Evolutionary conservation across 2,329 filamentous ascomycete species (phyloP).

Genomic region (Neophaeococcomyces mojaviensis): DNA sequence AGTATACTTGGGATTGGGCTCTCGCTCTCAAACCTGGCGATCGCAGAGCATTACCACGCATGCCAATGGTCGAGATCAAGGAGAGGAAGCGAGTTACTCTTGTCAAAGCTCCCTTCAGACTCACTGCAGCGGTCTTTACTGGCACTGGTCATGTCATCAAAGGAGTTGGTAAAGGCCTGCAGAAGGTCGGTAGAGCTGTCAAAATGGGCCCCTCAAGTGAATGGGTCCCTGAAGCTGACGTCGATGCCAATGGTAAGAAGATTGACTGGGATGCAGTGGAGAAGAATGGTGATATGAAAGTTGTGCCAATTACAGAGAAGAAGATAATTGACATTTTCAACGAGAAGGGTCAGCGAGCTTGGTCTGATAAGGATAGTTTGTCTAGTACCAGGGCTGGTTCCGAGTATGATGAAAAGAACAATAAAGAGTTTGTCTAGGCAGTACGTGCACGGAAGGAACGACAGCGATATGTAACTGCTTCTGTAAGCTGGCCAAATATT

Average conservation of each 20-base stretch:
- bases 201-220: conserved; percentile 16
- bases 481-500: no score
- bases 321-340: conserved; percentile 14
- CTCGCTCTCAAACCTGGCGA: conserved; percentile 18
- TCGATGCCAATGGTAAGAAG: conserved; percentile 14
- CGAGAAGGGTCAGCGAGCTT: conserved; percentile 16
- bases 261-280: conserved; percentile 12
- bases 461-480: no score
- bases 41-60: conserved; percentile 17
- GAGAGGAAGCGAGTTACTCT: conserved; percentile 13
- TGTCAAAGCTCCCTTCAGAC: conserved; percentile 19
- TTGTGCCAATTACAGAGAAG: conserved; percentile 3
- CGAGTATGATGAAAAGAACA: conserved; percentile 1
- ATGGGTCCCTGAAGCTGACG: conserved; percentile 16
- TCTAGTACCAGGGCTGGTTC: conserved; percentile 12
- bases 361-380: conserved; percentile 15
- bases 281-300: conserved; percentile 3
- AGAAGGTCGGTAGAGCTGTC: conserved; percentile 14
- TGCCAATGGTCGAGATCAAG: conserved; percentile 18
- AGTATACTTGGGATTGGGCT: conserved; percentile 23
- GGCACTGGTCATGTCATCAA: conserved; percentile 13
- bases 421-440: conserved; percentile 3
- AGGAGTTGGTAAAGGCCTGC: conserved; percentile 14
- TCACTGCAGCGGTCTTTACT: conserved; percentile 10
- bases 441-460: not conserved